Percentiles rank a stretch among this genome's conserved stretches.
These are phyloP conservation scores for Cryptococcus wingfieldii DNA, from an alignment of 1,284 basidiomycete genomes.

Conservation along the genomic window DNA sequence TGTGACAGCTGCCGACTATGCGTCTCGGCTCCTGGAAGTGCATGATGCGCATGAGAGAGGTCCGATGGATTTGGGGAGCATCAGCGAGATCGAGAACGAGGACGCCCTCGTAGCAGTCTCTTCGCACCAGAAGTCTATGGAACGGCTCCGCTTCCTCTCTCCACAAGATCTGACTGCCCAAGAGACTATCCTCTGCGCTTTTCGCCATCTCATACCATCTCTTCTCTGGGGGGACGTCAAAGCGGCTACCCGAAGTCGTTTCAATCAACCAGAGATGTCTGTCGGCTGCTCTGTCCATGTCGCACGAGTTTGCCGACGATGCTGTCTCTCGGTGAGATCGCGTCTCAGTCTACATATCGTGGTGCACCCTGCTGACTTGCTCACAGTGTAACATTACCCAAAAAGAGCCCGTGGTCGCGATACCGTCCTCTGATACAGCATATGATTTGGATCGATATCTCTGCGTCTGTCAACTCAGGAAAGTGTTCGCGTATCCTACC, in stretches of 20 bases:
- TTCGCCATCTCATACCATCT: constrained; percentile 25
- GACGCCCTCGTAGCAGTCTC: constrained; percentile 10
- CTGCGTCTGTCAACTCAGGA: constrained; percentile 65
- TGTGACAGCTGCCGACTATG: background rate
- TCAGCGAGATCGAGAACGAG: constrained; percentile 6
- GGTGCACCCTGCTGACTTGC: background rate
- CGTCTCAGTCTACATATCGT: background rate
- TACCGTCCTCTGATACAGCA: constrained; percentile 59
- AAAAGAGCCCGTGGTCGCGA: constrained; percentile 12
- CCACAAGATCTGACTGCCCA: constrained; percentile 14
- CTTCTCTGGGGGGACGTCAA: constrained; percentile 25
- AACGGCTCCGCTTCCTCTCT: constrained; percentile 14
- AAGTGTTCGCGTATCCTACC: constrained; percentile 57
- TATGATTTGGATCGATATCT: constrained; percentile 77
- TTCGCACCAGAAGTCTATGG: constrained; percentile 13
- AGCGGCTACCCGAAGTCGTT: constrained; percentile 15
- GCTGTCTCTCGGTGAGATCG: background rate
- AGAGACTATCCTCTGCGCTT: constrained; percentile 19
- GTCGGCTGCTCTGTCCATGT: constrained; percentile 11
- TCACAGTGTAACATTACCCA: background rate
- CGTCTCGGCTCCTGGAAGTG: background rate
- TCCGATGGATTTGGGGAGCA: background rate
- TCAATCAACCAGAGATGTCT: constrained; percentile 17
- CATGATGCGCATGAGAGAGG: background rate
- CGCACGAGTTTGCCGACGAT: constrained; percentile 10